phyloP scores from a whole-genome alignment of 768 basidiomycete species.

The Pluteus cervinus region DNA sequence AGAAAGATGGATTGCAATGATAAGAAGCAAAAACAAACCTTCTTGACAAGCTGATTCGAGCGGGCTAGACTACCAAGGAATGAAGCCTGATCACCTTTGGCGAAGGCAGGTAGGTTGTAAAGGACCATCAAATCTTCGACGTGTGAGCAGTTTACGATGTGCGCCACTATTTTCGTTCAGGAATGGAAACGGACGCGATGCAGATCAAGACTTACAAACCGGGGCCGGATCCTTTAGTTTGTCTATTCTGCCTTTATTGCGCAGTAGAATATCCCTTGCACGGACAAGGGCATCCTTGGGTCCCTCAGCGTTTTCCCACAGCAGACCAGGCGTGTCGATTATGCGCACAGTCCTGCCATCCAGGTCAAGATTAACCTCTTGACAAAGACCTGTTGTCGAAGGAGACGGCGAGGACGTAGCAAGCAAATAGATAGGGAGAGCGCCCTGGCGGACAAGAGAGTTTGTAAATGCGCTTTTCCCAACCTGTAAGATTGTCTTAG shows the following conservation, averaged over 20 bases:
- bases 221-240: slow-evolving; percentile 74
- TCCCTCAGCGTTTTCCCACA: slow-evolving; percentile 42
- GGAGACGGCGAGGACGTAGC: slow-evolving; percentile 48
- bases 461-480: slow-evolving; percentile 88
- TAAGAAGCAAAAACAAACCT: slow-evolving; percentile 37
- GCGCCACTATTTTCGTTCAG: slow-evolving; percentile 41
- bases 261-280: slow-evolving; percentile 69
- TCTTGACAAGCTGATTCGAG: slow-evolving; percentile 68
- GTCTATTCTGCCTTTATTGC: slow-evolving; percentile 79
- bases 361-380: slow-evolving; percentile 49
- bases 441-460: slow-evolving; percentile 51
- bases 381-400: slow-evolving; percentile 67
- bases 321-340: slow-evolving; percentile 87
- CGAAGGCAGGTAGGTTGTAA: slow-evolving; percentile 79
- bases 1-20: slow-evolving; percentile 9
- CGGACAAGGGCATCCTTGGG: slow-evolving; percentile 34
- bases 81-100: slow-evolving; percentile 55
- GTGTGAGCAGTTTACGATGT: slow-evolving; percentile 63
- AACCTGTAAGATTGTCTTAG: slow-evolving; percentile 32
- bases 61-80: slow-evolving; percentile 80
- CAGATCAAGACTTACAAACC: slow-evolving; percentile 43
- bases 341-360: slow-evolving; percentile 50
- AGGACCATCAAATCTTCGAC: slow-evolving; percentile 85
- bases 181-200: slow-evolving; percentile 2
- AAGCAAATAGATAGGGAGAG: slow-evolving; percentile 55